A percentile compares a stretch with the other conserved stretches of the same genome.
Evolutionary conservation across 768 basidiomycete species (phyloP).

Genomic region (Kwoniella europaea): DNA sequence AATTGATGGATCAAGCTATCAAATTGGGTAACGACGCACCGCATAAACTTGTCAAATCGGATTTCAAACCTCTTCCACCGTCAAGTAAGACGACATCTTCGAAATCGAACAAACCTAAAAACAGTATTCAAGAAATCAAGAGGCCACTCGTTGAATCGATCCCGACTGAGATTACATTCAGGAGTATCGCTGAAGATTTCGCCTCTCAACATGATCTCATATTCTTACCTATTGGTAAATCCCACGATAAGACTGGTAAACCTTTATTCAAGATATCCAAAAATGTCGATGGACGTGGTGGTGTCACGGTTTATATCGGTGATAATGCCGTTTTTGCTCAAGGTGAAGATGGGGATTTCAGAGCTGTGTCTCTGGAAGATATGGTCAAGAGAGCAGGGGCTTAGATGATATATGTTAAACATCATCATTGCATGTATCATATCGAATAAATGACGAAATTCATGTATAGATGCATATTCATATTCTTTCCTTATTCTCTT

Average conservation of each 20-base stretch:
- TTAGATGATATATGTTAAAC: neutral
- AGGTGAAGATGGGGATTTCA: slow-evolving; percentile 62
- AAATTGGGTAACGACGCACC: slow-evolving; percentile 79
- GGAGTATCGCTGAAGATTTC: slow-evolving; percentile 87
- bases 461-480: neutral
- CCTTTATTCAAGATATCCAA: slow-evolving; percentile 82
- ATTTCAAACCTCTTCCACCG: slow-evolving; percentile 60
- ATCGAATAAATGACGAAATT: neutral
- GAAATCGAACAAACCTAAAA: slow-evolving; percentile 45
- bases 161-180: slow-evolving; percentile 79
- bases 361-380: slow-evolving; percentile 82
- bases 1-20: slow-evolving; percentile 93
- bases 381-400: slow-evolving; percentile 67
- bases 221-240: slow-evolving; percentile 84
- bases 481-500: neutral
- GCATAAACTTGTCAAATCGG: slow-evolving; percentile 65
- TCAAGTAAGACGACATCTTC: slow-evolving; percentile 53
- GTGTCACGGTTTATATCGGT: slow-evolving; percentile 82
- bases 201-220: slow-evolving; percentile 83
- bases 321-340: slow-evolving; percentile 94
- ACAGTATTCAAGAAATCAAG: neutral
- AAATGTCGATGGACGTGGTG: slow-evolving; percentile 80
- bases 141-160: slow-evolving; percentile 37
- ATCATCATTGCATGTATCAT: neutral
- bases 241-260: slow-evolving; percentile 83